Base-by-base conservation (phyloP, 495 filamentous ascomycete genomes). In the Neurospora africana region DNA sequence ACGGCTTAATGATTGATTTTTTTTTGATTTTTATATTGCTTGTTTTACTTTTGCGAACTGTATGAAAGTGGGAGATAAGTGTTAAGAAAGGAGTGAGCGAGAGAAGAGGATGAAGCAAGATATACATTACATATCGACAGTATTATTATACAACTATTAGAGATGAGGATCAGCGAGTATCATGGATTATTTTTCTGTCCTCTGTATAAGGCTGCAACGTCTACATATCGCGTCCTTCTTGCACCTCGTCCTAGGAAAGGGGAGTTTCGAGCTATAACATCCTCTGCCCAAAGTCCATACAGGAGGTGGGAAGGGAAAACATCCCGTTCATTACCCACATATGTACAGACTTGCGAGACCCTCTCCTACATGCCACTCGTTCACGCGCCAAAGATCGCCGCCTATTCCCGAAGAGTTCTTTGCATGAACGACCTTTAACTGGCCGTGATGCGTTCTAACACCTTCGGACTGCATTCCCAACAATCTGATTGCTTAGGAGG, bases 1-100 rank as follows among this genome's bases (percentile, higher is more conserved):
- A 82, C 82, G 79, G 81, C 80, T 68, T 81, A 68, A 78, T 23
- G 41, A 17, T 19, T 30, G n/a, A 21, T 30, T 17, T 8, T 19
- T 8, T n/a, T 70, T 68, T 71, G 40, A 30, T 74, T 10, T 19
- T 1, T 69, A 17, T 13, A n/a, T 27, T 47, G 67, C 37, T 43
- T 47, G 10, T 38, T 69, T 58, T 47, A 3, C 44, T 15, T 68
- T 58, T 36, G 7, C 23, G 53, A 61, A 15, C 6, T 33, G 27
- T 33, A 61, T 61, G 53, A 61, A 33, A 61, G 27, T 33, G 23
- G 23, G 53, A 27, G 53, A 19, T 61, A 0, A 3, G 27, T 61
- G 6, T 61, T 4, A 61, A 33, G 53, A 61, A 61, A 61, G 27
- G 27, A 33, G 53, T 61, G 53, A 65, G 53, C 21, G 47, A 15